A percentile compares a stretch with the other conserved stretches of the same genome.
Conservation (phyloP, 2,329 filamentous ascomycete genomes). For the Huntiella bhutanensis region DNA sequence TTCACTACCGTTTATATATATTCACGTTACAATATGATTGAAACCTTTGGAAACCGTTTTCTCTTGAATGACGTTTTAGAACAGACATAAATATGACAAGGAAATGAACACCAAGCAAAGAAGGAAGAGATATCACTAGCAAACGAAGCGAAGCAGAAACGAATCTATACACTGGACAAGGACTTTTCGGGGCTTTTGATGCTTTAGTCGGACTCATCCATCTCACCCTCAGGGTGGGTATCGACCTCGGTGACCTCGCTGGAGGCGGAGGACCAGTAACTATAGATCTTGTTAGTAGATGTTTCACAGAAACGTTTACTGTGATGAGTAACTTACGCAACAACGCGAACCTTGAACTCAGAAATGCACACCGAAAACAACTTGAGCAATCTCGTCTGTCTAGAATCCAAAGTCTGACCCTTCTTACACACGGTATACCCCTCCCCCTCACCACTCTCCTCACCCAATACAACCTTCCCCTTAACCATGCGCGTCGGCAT, state of each 20-base stretch:
- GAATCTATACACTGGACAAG: slow-evolving; percentile 16
- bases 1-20: neutral
- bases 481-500: slow-evolving; percentile 78
- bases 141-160: neutral
- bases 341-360: slow-evolving; percentile 68
- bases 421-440: slow-evolving; percentile 68
- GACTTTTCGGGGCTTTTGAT: too few relatives aligned
- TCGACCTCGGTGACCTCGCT: slow-evolving; percentile 39
- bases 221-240: slow-evolving; percentile 10
- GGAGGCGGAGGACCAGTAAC: slow-evolving; percentile 43
- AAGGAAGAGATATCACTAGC: neutral
- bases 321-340: slow-evolving; percentile 38
- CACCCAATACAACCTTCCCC: slow-evolving; percentile 62
- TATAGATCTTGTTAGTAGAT: slow-evolving; percentile 14
- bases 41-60: too few relatives aligned
- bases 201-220: slow-evolving; percentile 7
- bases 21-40: too few relatives aligned
- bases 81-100: neutral
- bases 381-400: slow-evolving; percentile 87
- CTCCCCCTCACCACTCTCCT: slow-evolving; percentile 31
- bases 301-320: neutral
- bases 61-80: neutral
- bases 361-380: slow-evolving; percentile 79
- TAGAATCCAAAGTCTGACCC: slow-evolving; percentile 68
- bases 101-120: neutral